Evolutionary conservation across 352 stramenopile genomes (phyloP).

Genomic region (Phytophthora hibernalis): DNA sequence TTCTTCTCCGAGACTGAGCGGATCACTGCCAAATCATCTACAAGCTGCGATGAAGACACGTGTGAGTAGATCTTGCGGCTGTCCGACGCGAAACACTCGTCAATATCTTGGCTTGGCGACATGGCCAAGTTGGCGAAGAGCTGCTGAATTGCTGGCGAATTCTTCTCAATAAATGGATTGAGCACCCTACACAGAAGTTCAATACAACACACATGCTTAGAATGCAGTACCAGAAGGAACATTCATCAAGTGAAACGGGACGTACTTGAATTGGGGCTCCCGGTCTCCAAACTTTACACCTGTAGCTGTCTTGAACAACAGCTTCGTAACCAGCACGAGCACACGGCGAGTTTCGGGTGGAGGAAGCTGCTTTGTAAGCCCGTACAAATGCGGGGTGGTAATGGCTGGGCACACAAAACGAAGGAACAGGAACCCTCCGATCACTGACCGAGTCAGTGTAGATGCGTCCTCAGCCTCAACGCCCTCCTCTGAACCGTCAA

Average conservation of each 20-base stretch:
- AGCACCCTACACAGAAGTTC: slow-evolving; percentile 56
- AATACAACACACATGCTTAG: slow-evolving; percentile 5
- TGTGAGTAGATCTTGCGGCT: slow-evolving; percentile 80
- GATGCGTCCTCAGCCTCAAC: slow-evolving; percentile 64
- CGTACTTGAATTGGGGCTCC: slow-evolving; percentile 83
- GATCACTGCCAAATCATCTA: slow-evolving; percentile 71
- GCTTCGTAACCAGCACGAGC: slow-evolving; percentile 88
- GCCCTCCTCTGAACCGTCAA: slow-evolving; percentile 67
- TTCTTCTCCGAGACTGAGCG: slow-evolving; percentile 77
- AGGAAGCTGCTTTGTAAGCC: slow-evolving; percentile 77
- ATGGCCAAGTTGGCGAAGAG: slow-evolving; percentile 80
- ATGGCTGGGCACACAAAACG: slow-evolving; percentile 90
- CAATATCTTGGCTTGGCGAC: slow-evolving; percentile 66
- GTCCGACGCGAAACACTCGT: slow-evolving; percentile 78
- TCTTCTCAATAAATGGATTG: slow-evolving; percentile 89
- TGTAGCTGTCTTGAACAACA: slow-evolving; percentile 91
- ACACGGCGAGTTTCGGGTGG: slow-evolving; percentile 75
- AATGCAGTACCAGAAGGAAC: background rate
- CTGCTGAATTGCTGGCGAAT: slow-evolving; percentile 78
- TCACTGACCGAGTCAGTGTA: slow-evolving; percentile 76
- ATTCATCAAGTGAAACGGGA: slow-evolving; percentile 1
- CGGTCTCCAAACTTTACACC: slow-evolving; percentile 87
- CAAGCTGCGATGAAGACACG: slow-evolving; percentile 57
- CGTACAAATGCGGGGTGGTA: slow-evolving; percentile 87
- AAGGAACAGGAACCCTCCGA: slow-evolving; percentile 89